Evolutionary conservation across 306 rosid genomes (phyloP), one percentile per base, ranked within the genome.

Genomic region (Leucaena leucocephala): DNA sequence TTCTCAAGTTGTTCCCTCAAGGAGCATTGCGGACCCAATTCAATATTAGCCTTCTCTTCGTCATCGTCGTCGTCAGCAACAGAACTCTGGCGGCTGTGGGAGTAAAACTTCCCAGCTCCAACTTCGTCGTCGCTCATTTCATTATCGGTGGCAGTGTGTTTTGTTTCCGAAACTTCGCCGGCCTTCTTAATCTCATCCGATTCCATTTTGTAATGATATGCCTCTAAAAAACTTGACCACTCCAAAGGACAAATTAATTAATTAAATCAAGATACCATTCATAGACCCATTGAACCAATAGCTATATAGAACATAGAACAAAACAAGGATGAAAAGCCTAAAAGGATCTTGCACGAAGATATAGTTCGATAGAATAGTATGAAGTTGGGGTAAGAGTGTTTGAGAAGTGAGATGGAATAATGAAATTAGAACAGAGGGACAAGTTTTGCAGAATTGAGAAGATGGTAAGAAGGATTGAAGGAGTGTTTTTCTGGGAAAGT

Each of bases 1-100:
- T 89, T 94, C 84, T 94, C 94, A 7, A 94, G 88, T 15, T 92
- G 97, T 72, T 91, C 90, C 82, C 91, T 94, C 81, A 94, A 83
- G 6, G 97, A 82, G 88, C 71, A 88, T 67, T 88, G 97, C 48
- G 97, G 98, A 45, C 98, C 98, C 85, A 94, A 77, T 58, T 88
- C 91, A 39, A 94, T 86, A 33, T 82, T 14, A 49, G n/a, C 87
- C 89, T 84, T 89, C 4, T 87, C 90, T 0, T 74, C 97, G 22
- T 94, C 97, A 3, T 90, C 92, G 0, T 92, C 97, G 6, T 92
- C 97, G 76, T 92, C 98, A 81, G 78, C 82, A 7, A 85, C 14
- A 44, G 97, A 92, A 46, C 86, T 33, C 71, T 91, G 93, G 74
- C 97, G 86, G 80, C 78, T 85, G 78, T 77, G 83, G 73, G 74